These are phyloP conservation scores for Domatiomyces globalis DNA, from an alignment of 2,329 filamentous ascomycete species.

Conservation along the genomic window DNA sequence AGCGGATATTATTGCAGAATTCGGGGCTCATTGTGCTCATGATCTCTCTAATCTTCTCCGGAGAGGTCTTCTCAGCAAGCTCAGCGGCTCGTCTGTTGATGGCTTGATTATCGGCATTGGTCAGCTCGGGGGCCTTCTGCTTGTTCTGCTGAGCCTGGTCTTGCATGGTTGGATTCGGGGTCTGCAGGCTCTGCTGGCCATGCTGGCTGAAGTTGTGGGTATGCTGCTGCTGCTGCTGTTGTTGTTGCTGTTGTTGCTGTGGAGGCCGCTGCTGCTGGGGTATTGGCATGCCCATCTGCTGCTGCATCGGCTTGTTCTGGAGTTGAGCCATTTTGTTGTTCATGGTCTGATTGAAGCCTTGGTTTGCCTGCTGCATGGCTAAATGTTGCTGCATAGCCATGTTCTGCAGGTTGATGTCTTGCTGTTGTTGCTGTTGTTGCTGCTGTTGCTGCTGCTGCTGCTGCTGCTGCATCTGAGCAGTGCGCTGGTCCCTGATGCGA, in stretches of 20 bases:
- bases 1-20: slow-evolving; percentile 32
- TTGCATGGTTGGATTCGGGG: slow-evolving; percentile 6
- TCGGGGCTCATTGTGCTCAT: slow-evolving; percentile 35
- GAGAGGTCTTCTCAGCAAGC: slow-evolving; percentile 31
- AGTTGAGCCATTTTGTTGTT: slow-evolving; percentile 2
- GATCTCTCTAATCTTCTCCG: slow-evolving; percentile 35
- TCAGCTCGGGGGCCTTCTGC: slow-evolving; percentile 21
- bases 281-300: not conserved
- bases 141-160: slow-evolving; percentile 21
- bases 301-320: not conserved
- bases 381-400: slow-evolving; percentile 28
- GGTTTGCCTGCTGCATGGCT: slow-evolving; percentile 17
- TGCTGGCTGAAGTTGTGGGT: slow-evolving; percentile 15
- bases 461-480: slow-evolving; percentile 24
- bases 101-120: slow-evolving; percentile 27
- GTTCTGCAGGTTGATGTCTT: slow-evolving; percentile 13
- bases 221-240: slow-evolving; percentile 19
- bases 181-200: slow-evolving; percentile 13
- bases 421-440: slow-evolving; percentile 21
- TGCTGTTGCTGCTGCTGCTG: slow-evolving; percentile 16
- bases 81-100: slow-evolving; percentile 35
- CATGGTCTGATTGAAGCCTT: slow-evolving; percentile 26
- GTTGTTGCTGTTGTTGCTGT: slow-evolving; percentile 12
- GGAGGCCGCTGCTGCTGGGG: slow-evolving; percentile 3
- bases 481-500: slow-evolving; percentile 32